A percentile compares a stretch with the other conserved stretches of the same genome.
These are phyloP conservation scores for Endotrypanum monterogeii DNA, from an alignment of 208 protist species.

Conservation along the genomic window DNA sequence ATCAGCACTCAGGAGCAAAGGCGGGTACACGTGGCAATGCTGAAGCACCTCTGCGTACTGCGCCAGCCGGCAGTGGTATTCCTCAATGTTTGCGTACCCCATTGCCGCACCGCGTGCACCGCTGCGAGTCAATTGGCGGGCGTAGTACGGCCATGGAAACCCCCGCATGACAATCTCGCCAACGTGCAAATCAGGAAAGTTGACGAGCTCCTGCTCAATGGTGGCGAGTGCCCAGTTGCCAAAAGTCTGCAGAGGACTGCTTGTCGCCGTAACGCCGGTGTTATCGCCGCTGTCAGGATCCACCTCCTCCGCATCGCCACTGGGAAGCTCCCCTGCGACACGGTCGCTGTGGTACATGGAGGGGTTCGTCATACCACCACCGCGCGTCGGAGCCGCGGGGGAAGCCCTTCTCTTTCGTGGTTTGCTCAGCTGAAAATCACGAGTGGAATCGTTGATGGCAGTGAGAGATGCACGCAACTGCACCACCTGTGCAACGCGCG, in stretches of 20 bases:
- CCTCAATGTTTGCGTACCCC: slow-evolving; percentile 29
- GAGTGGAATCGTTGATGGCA: slow-evolving; percentile 59
- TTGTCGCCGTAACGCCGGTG: background rate
- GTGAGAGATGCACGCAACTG: slow-evolving; percentile 58
- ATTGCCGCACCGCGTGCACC: slow-evolving; percentile 37
- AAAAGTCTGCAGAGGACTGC: slow-evolving; percentile 42
- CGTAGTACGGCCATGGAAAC: slow-evolving; percentile 67
- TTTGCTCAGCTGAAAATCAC: slow-evolving; percentile 48
- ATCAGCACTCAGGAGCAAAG: slow-evolving; percentile 20
- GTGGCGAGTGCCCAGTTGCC: slow-evolving; percentile 61
- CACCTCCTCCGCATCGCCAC: background rate
- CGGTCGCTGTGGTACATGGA: slow-evolving; percentile 18
- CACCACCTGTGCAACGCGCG: slow-evolving; percentile 39
- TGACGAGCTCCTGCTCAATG: slow-evolving; percentile 39
- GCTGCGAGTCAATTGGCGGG: slow-evolving; percentile 44
- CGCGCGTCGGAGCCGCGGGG: background rate
- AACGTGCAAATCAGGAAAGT: slow-evolving; percentile 64
- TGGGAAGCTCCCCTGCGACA: slow-evolving; percentile 17
- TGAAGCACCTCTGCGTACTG: slow-evolving; percentile 39
- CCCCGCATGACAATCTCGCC: slow-evolving; percentile 51
- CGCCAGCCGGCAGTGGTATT: slow-evolving; percentile 19
- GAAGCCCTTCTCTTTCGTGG: slow-evolving; percentile 17
- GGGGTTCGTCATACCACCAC: background rate
- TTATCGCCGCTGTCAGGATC: slow-evolving; percentile 1
- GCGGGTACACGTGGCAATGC: slow-evolving; percentile 26